These are phyloP conservation scores for Sporothrix humicola DNA, from an alignment of 2,329 filamentous ascomycete species.

Conservation along the genomic window DNA sequence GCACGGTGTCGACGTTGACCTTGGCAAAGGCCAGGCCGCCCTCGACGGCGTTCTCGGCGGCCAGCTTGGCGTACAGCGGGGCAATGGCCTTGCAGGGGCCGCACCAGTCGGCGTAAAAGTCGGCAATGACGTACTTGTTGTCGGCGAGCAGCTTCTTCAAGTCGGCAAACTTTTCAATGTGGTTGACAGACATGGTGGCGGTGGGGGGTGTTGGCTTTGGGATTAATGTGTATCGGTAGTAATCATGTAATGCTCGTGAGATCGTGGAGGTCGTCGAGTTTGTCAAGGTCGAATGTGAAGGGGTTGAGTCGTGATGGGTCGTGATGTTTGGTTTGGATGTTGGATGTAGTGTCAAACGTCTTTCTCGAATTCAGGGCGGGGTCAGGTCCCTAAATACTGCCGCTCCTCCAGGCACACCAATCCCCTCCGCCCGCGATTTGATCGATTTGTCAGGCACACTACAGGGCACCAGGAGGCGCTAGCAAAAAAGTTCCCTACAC, in stretches of 20 bases:
- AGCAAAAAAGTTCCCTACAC: neutral
- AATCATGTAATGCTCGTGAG: too few relatives aligned
- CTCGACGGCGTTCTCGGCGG: conserved; percentile 48
- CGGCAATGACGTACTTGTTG: conserved; percentile 59
- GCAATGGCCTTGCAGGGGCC: conserved; percentile 65
- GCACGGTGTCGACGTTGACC: conserved; percentile 62
- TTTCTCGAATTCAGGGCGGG: conserved; percentile 4
- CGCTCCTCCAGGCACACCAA: neutral
- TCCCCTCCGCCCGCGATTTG: neutral
- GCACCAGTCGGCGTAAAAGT: conserved; percentile 67
- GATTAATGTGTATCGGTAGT: neutral
- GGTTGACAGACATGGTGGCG: conserved; percentile 41
- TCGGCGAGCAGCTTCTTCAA: conserved; percentile 56
- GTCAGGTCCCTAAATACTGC: conserved; percentile 25
- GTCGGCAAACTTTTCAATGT: conserved; percentile 52
- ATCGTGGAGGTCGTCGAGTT: neutral
- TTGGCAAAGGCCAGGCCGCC: conserved; percentile 60
- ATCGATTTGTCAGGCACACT: conserved; percentile 15
- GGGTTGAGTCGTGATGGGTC: too few relatives aligned
- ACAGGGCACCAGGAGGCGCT: neutral
- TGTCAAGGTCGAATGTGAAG: neutral
- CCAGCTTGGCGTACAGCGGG: conserved; percentile 58
- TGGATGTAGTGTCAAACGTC: neutral
- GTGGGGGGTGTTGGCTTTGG: neutral
- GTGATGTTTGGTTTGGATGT: neutral